Evolutionary conservation across 257 asterid species (phyloP), one percentile per base, ranked within the genome.

Genomic region (Capsicum rhomboideum): DNA sequence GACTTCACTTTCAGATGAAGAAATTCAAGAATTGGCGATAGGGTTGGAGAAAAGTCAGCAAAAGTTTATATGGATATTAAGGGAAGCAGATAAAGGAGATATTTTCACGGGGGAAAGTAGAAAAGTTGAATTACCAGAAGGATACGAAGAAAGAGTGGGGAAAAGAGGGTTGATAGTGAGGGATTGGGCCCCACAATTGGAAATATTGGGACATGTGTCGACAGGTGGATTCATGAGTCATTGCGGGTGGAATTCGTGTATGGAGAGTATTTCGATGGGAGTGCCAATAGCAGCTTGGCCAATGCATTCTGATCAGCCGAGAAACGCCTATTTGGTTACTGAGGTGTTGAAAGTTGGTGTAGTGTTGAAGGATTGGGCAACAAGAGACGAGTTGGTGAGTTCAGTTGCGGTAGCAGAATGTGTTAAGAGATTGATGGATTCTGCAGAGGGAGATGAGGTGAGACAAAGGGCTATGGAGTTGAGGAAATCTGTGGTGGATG

Each of bases 231-330:
- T 89, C 13, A 26, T 90, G 63, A 89, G 91, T 42, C 92, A 90
- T 10, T 90, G 93, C 3, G 93, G 93, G 1, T 89, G 92, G 91
- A 89, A 91, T 78, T 91, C 92, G 0, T 85, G 90, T 52, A 86
- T 89, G 17, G 92, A 91, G 79, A 91, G 92, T 78, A 86, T 89
- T 0, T 83, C 84, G 58, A 85, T 83, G 87, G 93, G 91, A 10
- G 93, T 90, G 10, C 92, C 93, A 0, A 74, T 89, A 21, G 86
- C 49, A 40, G 80, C 93, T 6, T 91, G 93, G 94, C 94, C 94
- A 1, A 90, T 91, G 93, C 92, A 90, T 52, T 85, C 89, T 2
- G 94, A 91, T 67, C 93, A 90, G 72, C 93, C 93, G 17, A 82
- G 83, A 83, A 89, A 91, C 6, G 88, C 94, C 0, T 61, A 86